Base-by-base conservation (phyloP, 352 stramenopile species). In the Pythium phragmiticola region DNA sequence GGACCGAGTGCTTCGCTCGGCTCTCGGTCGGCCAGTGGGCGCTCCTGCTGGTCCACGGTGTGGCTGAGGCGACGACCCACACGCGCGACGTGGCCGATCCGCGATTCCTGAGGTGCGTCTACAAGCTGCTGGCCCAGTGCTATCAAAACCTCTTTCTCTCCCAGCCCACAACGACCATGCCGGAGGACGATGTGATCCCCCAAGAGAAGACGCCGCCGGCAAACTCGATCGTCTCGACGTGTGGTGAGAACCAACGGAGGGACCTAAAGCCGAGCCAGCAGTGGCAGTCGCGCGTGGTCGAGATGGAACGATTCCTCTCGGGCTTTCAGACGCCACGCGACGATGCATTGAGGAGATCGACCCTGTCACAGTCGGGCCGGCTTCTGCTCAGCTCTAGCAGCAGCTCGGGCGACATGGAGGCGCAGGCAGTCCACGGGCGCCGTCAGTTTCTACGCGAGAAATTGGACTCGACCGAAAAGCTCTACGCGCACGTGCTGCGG, bases 401-500 rank as follows among this genome's bases (percentile, higher is more conserved):
- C 41, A 13, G 34, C 13, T 45, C 59, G 23, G 62, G 21, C 54
- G 66, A 68, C 8, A 72, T 72, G 48, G 63, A 78, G 30, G 67
- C 65, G 30, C 60, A 75, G 30, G 73, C 67, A 66, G 54, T 73
- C 12, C 74, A 80, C 41, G 76, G 84, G 60, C 68, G 68, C 16
- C 55, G 60, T 16, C 76, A 84, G 63, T 61, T 77, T 11, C 19
- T 88, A 33, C 69, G 80, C 33, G 81, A 90, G 36, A 84, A 87
- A 41, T 75, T 90, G 23, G 79, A 92, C 65, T 76, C 77, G 0
- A 70, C 81, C 14, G 83, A 92, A 68, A 89, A 90, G 61, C 59
- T 88, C 21, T 88, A 92, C 66, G 61, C 83, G 46, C 76, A 90
- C 51, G 82, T 88, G 49, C 55, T 92, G 48, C 74, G 77, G n/a